Percentiles rank a stretch among this genome's conserved stretches.
phyloP scores from a whole-genome alignment of 1,139 yeast genomes.

The Candida buenavistaensis region DNA sequence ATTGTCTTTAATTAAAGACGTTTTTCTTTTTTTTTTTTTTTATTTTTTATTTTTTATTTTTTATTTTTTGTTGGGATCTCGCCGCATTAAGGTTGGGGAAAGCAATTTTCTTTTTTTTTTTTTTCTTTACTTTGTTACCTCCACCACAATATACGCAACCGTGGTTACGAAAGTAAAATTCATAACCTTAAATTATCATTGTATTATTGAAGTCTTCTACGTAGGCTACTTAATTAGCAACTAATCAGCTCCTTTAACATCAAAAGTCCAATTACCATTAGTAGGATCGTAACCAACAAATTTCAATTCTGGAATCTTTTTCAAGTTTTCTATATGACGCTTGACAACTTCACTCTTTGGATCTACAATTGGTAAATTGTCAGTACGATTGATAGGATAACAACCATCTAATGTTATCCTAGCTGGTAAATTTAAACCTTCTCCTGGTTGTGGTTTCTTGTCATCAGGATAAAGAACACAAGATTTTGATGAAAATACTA shows the following conservation, averaged over 20 bases:
- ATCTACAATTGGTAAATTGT: slow-evolving; percentile 74
- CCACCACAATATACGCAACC: too few relatives aligned
- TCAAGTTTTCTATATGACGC: slow-evolving; percentile 68
- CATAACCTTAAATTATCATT: too few relatives aligned
- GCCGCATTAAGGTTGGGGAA: too few relatives aligned
- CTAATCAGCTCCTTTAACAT: slow-evolving; percentile 33
- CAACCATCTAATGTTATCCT: slow-evolving; percentile 73
- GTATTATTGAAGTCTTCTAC: too few relatives aligned
- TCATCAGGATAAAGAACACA: slow-evolving; percentile 76
- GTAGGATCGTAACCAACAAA: slow-evolving; percentile 77
- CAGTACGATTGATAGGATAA: slow-evolving; percentile 73
- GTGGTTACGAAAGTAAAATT: too few relatives aligned
- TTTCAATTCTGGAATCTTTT: slow-evolving; percentile 56
- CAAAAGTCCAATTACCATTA: slow-evolving; percentile 82
- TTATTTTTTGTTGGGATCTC: too few relatives aligned
- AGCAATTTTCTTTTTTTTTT: too few relatives aligned
- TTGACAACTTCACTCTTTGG: slow-evolving; percentile 71
- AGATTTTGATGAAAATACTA: slow-evolving; percentile 59
- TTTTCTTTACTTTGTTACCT: too few relatives aligned
- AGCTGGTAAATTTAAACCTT: slow-evolving; percentile 80
- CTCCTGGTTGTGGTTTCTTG: slow-evolving; percentile 66
- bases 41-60: too few relatives aligned
- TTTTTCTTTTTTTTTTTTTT: too few relatives aligned
- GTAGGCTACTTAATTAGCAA: slow-evolving; percentile 1
- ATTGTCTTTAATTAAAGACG: too few relatives aligned